Evolutionary conservation across 2,329 filamentous ascomycete genomes (phyloP).

Genomic region (Trichoderma polysporum): DNA sequence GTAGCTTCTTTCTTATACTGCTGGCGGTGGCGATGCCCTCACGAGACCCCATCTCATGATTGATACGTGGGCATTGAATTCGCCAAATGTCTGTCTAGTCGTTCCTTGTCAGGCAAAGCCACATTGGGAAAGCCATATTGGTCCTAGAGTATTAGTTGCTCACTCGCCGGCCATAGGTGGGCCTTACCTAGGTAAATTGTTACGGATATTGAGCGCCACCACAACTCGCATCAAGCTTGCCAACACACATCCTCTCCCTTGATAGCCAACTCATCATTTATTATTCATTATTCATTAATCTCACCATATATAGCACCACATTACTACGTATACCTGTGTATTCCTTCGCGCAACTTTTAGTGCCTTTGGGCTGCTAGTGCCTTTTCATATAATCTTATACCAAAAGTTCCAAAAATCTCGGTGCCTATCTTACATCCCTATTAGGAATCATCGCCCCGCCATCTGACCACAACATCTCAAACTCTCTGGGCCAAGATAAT

Average conservation of each 20-base stretch:
- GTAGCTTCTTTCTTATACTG: neutral
- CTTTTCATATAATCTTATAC: neutral
- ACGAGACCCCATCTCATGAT: neutral
- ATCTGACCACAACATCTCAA: neutral
- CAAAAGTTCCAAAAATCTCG: neutral
- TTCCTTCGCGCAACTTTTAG: neutral
- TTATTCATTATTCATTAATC: neutral
- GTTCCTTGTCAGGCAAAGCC: neutral
- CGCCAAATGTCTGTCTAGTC: neutral
- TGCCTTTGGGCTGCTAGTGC: neutral
- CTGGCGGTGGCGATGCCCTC: neutral
- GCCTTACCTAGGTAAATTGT: conserved; percentile 3
- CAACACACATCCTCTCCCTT: neutral
- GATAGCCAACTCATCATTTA: neutral
- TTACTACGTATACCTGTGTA: no score
- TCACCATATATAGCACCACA: neutral
- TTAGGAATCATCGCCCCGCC: neutral
- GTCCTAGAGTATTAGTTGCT: neutral
- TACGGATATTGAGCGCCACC: neutral
- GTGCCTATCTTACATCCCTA: neutral
- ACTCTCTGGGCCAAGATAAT: neutral
- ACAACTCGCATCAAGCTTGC: neutral
- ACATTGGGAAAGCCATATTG: neutral
- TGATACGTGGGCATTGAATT: neutral
- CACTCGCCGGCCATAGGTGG: neutral